Percentiles rank a stretch among this genome's conserved stretches.
Conservation (phyloP, 2,329 filamentous ascomycete genomes). For the Arthrobotrys megalospora region DNA sequence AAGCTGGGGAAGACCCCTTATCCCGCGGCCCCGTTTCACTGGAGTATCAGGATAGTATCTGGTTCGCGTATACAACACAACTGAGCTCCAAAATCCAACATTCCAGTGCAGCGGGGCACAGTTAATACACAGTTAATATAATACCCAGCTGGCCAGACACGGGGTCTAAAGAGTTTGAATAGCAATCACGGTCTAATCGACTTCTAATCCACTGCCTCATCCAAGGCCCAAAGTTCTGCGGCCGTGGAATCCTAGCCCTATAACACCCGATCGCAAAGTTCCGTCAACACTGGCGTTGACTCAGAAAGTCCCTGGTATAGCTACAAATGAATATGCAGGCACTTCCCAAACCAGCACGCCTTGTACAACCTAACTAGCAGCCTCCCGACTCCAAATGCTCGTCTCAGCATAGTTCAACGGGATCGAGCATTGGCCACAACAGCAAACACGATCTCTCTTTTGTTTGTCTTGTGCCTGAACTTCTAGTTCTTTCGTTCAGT, state of each 20-base stretch:
- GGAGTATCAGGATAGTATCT: too few species aligned
- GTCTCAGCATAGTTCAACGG: neutral
- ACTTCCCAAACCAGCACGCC: neutral
- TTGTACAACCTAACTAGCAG: neutral
- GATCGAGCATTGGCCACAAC: constrained; percentile 4
- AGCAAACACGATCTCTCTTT: neutral
- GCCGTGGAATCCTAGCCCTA: too few species aligned
- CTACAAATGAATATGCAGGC: neutral
- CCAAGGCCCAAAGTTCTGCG: too few species aligned
- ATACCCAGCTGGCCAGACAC: too few species aligned
- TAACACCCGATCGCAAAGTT: too few species aligned
- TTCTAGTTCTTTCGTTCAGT: neutral
- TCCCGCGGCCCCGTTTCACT: too few species aligned
- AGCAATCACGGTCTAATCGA: too few species aligned
- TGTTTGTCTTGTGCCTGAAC: neutral
- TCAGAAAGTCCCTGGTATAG: neutral
- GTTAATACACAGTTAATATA: neutral
- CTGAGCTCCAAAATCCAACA: constrained; percentile 4
- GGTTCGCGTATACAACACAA: neutral
- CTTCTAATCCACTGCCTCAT: too few species aligned
- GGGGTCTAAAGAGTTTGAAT: too few species aligned
- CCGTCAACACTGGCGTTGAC: neutral
- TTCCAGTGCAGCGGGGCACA: too few species aligned
- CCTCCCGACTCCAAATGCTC: neutral
- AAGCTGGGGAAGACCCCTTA: too few species aligned